phyloP scores from a whole-genome alignment of 345 rosid species.

The Eucalyptus erythrocorys region DNA sequence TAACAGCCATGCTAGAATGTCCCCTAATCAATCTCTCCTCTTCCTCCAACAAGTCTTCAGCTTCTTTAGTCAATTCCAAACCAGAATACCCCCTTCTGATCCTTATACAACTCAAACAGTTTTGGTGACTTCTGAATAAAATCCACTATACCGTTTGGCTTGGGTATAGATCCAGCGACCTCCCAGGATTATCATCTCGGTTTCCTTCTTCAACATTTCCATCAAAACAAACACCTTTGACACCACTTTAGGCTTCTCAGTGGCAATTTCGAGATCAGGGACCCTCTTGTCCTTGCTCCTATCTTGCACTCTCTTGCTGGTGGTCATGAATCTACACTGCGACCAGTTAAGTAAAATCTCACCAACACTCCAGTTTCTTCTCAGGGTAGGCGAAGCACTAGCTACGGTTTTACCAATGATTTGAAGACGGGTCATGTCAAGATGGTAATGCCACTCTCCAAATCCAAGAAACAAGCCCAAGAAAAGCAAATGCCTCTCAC shows the following conservation, averaged over 20 bases:
- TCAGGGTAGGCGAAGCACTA: not conserved
- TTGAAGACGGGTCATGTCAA: not conserved
- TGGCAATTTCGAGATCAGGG: slow-evolving; percentile 52
- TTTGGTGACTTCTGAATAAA: too few species aligned
- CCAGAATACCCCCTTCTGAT: slow-evolving; percentile 33
- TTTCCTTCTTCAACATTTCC: slow-evolving; percentile 53
- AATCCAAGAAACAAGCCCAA: not conserved
- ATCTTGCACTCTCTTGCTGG: slow-evolving; percentile 67
- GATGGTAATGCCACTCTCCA: not conserved
- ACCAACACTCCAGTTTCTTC: not conserved
- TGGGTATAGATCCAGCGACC: slow-evolving; percentile 39
- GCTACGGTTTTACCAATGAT: not conserved
- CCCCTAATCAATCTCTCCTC: slow-evolving; percentile 46
- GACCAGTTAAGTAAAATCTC: not conserved
- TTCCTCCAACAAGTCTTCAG: slow-evolving; percentile 46
- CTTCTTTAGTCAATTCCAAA: slow-evolving; percentile 66
- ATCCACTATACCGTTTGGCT: not conserved
- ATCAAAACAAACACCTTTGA: slow-evolving; percentile 47
- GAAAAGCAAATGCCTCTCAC: not conserved
- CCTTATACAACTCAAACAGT: slow-evolving; percentile 61
- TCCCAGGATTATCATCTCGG: slow-evolving; percentile 50
- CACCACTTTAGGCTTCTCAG: slow-evolving; percentile 57
- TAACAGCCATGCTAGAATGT: slow-evolving; percentile 47
- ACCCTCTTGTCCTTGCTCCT: slow-evolving; percentile 61
- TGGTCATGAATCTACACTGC: slow-evolving; percentile 46